Evolutionary conservation across 2,329 filamentous ascomycete genomes (phyloP).

Genomic region (Ampelomyces quisqualis): DNA sequence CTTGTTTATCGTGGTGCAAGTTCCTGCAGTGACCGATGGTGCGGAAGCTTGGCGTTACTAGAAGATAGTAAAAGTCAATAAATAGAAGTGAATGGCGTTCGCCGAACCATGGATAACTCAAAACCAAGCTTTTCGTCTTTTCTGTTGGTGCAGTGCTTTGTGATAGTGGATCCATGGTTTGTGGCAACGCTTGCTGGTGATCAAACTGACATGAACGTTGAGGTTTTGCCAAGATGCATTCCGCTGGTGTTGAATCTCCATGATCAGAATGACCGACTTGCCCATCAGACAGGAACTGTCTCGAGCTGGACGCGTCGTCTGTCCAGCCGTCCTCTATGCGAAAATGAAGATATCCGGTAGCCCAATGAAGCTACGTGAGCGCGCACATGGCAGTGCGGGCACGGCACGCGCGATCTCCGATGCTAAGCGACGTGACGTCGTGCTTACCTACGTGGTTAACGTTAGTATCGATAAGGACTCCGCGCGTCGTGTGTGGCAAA

Average conservation of each 20-base stretch:
- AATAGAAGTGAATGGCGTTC: not conserved
- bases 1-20: not conserved
- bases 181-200: not conserved
- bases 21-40: slow-evolving; percentile 4
- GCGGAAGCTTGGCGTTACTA: not conserved
- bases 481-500: not conserved
- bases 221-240: not conserved
- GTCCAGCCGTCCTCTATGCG: not conserved
- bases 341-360: slow-evolving; percentile 1
- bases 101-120: not conserved
- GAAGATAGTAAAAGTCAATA: not conserved
- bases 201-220: not conserved
- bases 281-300: not conserved
- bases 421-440: not conserved
- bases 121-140: not conserved
- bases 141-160: not conserved
- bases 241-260: not conserved
- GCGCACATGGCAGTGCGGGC: not conserved
- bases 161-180: not conserved
- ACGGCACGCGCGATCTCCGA: not conserved
- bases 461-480: too few species aligned
- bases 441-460: not conserved
- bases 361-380: not conserved
- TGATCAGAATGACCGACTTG: not conserved
- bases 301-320: not conserved